Evolutionary conservation across 2,329 filamentous ascomycete genomes (phyloP), one percentile per base, ranked within the genome.

Genomic region (Aspergillus phoenicis): DNA sequence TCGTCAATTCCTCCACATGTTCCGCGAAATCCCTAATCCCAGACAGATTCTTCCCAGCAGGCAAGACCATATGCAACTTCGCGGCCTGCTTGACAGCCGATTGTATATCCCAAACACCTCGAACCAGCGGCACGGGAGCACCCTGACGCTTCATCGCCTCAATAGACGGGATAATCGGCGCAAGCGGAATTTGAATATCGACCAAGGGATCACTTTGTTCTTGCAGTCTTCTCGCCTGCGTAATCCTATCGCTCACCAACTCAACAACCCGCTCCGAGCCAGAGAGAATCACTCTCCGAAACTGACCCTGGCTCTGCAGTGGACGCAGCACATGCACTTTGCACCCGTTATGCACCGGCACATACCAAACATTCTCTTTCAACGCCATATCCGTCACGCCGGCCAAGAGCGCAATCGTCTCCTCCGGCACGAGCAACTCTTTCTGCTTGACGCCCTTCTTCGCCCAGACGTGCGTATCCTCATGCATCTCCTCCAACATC

Each of bases 1-100:
- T 66, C 11, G 73, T 74, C 52, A 82, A 56, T 52, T 74, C 71
- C 49, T 77, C 71, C 20, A 82, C 69, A 64, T 78, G 76, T 24
- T 77, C 68, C 7, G 70, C 68, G 56, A 82, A 79, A 7, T 68
- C 73, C 38, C 66, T 69, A 13, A 76, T 67, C 5, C 73, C 78
- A 59, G 60, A 55, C 26, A 63, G 17, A n/a, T 24, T 47, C 28
- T 56, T 22, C 11, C 52, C 52, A 8, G 17, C n/a, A 13, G 65
- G 48, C 49, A 41, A 72, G 8, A 51, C 53, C 17, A 67, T 22
- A 30, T 63, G 61, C 8, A 69, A 20, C 8, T 17, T 57, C 4
- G 62, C 60, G 1, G 39, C 58, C 20, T 43, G 49, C 13, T 59
- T 61, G 8, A 49, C 45, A 6, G 33, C 48, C 22, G 57, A 57